A percentile compares a stretch with the other conserved stretches of the same genome.
Conservation (phyloP, 805 yeast genomes). For the Saitoella complicata region DNA sequence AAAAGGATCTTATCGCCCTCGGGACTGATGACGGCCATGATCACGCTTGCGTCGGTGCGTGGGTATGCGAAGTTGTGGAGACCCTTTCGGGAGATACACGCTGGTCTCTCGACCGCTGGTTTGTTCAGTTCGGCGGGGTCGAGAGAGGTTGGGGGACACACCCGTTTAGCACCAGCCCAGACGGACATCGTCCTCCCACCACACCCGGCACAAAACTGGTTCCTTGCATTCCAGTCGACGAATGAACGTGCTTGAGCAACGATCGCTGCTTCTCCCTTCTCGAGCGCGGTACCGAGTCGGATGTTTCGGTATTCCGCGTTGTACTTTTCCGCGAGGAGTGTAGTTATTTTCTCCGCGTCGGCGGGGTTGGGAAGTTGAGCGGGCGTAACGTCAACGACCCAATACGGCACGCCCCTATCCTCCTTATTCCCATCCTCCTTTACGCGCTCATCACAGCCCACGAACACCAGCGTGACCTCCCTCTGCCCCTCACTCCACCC, state of each 20-base stretch:
- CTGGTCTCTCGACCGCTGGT: slow-evolving; percentile 11
- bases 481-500: slow-evolving; percentile 17
- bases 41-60: slow-evolving; percentile 77
- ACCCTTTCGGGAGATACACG: slow-evolving; percentile 24
- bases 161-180: slow-evolving; percentile 27
- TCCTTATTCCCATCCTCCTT: slow-evolving; percentile 10
- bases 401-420: slow-evolving; percentile 24
- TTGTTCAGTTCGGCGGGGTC: not conserved
- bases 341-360: slow-evolving; percentile 1
- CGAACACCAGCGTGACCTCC: slow-evolving; percentile 23
- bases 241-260: slow-evolving; percentile 65
- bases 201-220: slow-evolving; percentile 74
- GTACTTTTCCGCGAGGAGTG: slow-evolving; percentile 5
- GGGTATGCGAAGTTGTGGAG: slow-evolving; percentile 80
- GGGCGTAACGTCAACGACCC: slow-evolving; percentile 23
- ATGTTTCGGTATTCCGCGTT: slow-evolving; percentile 7
- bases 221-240: slow-evolving; percentile 67
- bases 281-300: slow-evolving; percentile 6
- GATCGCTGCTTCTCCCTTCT: slow-evolving; percentile 35
- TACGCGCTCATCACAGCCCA: slow-evolving; percentile 30
- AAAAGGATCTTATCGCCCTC: slow-evolving; percentile 48
- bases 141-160: slow-evolving; percentile 21
- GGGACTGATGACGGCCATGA: slow-evolving; percentile 56
- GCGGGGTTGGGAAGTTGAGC: slow-evolving; percentile 4
- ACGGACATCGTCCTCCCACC: slow-evolving; percentile 32